Conservation (phyloP, 2,329 filamentous ascomycete species). For the Ploettnerulaceae sp. region DNA sequence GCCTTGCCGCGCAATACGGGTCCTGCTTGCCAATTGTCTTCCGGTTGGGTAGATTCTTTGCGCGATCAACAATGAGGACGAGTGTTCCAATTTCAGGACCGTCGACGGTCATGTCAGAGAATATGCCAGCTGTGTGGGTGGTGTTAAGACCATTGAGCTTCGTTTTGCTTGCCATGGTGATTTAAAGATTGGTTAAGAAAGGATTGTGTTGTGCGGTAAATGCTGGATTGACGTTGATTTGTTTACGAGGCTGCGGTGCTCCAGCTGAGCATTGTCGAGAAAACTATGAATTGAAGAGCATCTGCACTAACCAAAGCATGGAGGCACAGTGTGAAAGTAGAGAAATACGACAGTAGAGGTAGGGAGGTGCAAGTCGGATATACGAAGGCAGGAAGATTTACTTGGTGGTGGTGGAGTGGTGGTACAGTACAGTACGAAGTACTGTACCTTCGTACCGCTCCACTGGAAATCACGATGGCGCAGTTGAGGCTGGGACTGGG, state of each 20-base stretch:
- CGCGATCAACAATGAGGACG: constrained; percentile 86
- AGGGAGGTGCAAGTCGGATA: too few relatives aligned
- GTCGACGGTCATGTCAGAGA: constrained; percentile 88
- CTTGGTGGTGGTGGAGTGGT: too few relatives aligned
- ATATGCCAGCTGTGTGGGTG: constrained; percentile 86
- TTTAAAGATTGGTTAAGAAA: constrained; percentile 3
- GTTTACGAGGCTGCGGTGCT: constrained; percentile 22
- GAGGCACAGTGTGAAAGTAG: too few relatives aligned
- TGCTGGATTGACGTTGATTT: constrained; percentile 10
- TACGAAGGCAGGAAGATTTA: too few relatives aligned
- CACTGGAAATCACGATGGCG: too few relatives aligned
- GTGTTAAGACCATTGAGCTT: constrained; percentile 54
- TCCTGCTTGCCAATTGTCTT: constrained; percentile 99
- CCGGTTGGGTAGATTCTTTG: constrained; percentile 93
- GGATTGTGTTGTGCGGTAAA: constrained; percentile 8
- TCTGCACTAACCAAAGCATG: too few relatives aligned
- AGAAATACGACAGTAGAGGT: too few relatives aligned
- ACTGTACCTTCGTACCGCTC: too few relatives aligned
- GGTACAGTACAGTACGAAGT: too few relatives aligned
- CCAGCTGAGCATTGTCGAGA: constrained; percentile 24
- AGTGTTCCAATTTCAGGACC: constrained; percentile 91
- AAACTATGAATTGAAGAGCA: constrained; percentile 8
- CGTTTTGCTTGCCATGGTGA: constrained; percentile 46
- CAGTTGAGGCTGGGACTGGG: too few relatives aligned
- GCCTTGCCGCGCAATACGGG: constrained; percentile 86